A percentile compares a stretch with the other conserved stretches of the same genome.
phyloP scores from a whole-genome alignment of 164 flowering plant species.

The Echeveria elegans region DNA sequence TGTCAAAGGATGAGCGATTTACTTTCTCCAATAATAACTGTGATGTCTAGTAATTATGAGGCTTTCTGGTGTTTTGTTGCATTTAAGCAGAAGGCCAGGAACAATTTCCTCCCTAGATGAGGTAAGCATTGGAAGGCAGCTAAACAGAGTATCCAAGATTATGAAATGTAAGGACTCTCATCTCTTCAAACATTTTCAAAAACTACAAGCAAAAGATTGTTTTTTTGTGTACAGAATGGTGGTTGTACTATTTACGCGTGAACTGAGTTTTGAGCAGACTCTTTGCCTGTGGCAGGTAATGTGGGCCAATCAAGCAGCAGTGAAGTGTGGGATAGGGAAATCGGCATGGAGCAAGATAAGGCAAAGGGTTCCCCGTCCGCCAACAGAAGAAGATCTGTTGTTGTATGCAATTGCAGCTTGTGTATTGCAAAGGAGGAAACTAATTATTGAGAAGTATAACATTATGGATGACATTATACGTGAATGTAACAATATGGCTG shows the following conservation, averaged over 20 bases:
- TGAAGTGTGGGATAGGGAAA: constrained; percentile 80
- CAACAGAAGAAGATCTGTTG: constrained; percentile 81
- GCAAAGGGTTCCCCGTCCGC: constrained; percentile 79
- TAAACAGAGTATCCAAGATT: constrained; percentile 74
- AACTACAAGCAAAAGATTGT: constrained; percentile 88
- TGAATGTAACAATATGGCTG: constrained; percentile 91
- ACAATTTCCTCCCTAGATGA: constrained; percentile 92
- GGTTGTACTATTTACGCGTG: constrained; percentile 86
- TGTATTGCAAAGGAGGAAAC: constrained; percentile 76
- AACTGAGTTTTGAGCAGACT: constrained; percentile 77
- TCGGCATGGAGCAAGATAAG: constrained; percentile 89
- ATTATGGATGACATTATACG: constrained; percentile 91
- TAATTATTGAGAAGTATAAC: constrained; percentile 73
- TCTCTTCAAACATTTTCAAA: constrained; percentile 75
- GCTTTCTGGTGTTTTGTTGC: constrained; percentile 99
- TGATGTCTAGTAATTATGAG: constrained; percentile 67
- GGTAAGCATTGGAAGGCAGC: constrained; percentile 77
- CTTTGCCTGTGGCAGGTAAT: constrained; percentile 91
- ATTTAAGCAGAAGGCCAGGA: constrained; percentile 87
- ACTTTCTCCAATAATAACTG: constrained; percentile 78
- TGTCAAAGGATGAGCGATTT: constrained; percentile 99
- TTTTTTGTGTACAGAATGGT: constrained; percentile 97
- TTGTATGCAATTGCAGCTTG: constrained; percentile 92
- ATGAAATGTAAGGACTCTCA: constrained; percentile 81
- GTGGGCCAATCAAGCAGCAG: constrained; percentile 98